Base-by-base conservation (phyloP, 1,284 basidiomycete species). In the Moesziomyces parantarcticus region DNA sequence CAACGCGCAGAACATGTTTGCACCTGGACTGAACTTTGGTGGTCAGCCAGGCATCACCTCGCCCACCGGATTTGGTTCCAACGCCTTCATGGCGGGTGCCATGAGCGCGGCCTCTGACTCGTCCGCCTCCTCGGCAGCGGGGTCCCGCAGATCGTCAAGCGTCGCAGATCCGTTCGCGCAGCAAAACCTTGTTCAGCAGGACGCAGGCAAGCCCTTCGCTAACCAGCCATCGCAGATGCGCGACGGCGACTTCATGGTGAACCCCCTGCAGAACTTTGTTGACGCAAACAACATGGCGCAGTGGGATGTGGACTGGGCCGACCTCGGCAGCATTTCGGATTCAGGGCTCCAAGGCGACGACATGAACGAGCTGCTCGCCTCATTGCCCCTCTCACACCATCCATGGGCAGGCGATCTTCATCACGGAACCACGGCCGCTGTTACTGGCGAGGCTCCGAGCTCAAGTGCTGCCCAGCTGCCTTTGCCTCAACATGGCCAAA, bases 401-500 rank as follows among this genome's bases (percentile, higher is more conserved):
- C 65, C 58, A 8, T 78, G 75, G 75, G 68, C 72, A 5, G 69
- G 72, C 22, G 77, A 77, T 44, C 55, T 77, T 3, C 67, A 67
- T 26, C 75, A 62, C 29, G 60, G 51, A 11, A 20, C 52, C 3
- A 52, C 60, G 26, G 36, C 56, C 20, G 49, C 49, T 25, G 53
- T 22, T 13, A 13, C n/a, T 13, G 48, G 46, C 21, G 59, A 23
- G 3, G 20, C 20, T n/a, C 18, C 22, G n/a, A 26, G 16, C 36
- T 43, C 7, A 34, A 22, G 16, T 18, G 34, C 43, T 10, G 26
- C 48, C 1, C 54, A 57, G 50, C 36, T 49, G 29, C 14, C 50
- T 22, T 42, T 52, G 8, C 48, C 57, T 6, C 48, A 47, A 18
- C 55, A 36, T 29, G 18, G 11, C 10, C 51, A 54, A 36, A 9